A percentile compares a stretch with the other conserved stretches of the same genome.
These are phyloP conservation scores for Zanthoxylum bungeanum DNA, from an alignment of 345 rosid species.

Conservation along the genomic window DNA sequence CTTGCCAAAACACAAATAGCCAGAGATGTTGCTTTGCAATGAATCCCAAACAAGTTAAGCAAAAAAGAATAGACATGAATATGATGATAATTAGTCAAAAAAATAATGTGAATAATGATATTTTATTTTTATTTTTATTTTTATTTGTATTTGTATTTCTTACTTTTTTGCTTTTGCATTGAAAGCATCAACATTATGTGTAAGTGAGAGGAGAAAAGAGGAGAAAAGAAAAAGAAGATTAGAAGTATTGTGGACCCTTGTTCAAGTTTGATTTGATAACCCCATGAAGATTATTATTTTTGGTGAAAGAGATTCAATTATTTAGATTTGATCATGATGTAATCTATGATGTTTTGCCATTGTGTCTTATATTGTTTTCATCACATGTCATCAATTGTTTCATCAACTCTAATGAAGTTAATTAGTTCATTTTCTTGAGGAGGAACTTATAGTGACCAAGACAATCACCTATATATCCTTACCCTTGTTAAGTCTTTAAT, in stretches of 20 bases:
- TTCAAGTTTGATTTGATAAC: too few species aligned
- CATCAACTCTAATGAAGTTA: neutral
- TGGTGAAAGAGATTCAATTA: neutral
- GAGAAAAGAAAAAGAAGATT: constrained; percentile 11
- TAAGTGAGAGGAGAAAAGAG: neutral
- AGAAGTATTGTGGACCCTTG: constrained; percentile 23
- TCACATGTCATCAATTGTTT: neutral
- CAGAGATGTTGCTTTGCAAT: constrained; percentile 1
- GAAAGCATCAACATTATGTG: neutral
- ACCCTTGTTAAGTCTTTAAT: too few species aligned
- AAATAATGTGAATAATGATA: constrained; percentile 10
- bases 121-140: too few species aligned
- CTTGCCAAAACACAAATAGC: constrained; percentile 10
- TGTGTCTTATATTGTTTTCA: neutral
- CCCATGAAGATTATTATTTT: too few species aligned
- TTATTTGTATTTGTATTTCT: neutral
- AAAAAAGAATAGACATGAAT: constrained; percentile 9
- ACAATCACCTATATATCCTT: too few species aligned
- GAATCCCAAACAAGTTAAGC: too few species aligned
- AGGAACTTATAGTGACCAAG: neutral
- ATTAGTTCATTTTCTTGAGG: neutral
- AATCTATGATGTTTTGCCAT: neutral
- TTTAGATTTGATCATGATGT: constrained; percentile 5
- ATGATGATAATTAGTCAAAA: neutral
- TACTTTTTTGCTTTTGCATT: constrained; percentile 12